Evolutionary conservation across 495 filamentous ascomycete species (phyloP).

Genomic region (Staphylotrichum tortipilum): DNA sequence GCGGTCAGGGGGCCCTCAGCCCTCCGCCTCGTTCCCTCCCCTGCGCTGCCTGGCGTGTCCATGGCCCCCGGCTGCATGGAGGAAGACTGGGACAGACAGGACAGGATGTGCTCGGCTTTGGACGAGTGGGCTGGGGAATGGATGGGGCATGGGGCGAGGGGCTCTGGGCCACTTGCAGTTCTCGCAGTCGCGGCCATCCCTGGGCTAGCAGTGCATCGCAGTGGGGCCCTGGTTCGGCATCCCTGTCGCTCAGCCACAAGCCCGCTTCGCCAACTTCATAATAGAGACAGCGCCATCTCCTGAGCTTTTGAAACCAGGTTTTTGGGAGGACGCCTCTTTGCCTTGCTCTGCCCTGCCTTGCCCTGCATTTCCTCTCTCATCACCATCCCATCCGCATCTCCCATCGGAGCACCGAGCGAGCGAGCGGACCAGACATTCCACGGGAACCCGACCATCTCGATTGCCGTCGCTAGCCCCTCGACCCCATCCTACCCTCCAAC

Average conservation of each 20-base stretch:
- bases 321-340: conserved; percentile 12
- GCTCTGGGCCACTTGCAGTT: conserved; percentile 11
- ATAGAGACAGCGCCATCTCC: conserved; percentile 11
- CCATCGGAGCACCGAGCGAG: too few species aligned
- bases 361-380: too few species aligned
- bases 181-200: conserved; percentile 17
- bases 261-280: conserved; percentile 18
- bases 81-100: not conserved
- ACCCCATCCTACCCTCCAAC: too few species aligned
- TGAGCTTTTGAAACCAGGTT: conserved; percentile 21
- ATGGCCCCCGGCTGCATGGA: too few species aligned
- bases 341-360: conserved; percentile 9
- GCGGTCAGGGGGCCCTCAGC: conserved; percentile 1
- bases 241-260: conserved; percentile 23
- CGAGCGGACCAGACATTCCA: too few species aligned
- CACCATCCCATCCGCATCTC: too few species aligned
- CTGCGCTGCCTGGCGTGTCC: too few species aligned
- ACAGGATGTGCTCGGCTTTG: not conserved
- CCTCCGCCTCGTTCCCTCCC: too few species aligned
- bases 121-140: not conserved
- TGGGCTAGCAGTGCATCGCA: conserved; percentile 10
- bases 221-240: conserved; percentile 7
- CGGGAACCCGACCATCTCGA: too few species aligned
- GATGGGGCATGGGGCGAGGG: conserved; percentile 4
- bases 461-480: too few species aligned